phyloP scores from a whole-genome alignment of 768 basidiomycete species.

The Trametes punicea region DNA sequence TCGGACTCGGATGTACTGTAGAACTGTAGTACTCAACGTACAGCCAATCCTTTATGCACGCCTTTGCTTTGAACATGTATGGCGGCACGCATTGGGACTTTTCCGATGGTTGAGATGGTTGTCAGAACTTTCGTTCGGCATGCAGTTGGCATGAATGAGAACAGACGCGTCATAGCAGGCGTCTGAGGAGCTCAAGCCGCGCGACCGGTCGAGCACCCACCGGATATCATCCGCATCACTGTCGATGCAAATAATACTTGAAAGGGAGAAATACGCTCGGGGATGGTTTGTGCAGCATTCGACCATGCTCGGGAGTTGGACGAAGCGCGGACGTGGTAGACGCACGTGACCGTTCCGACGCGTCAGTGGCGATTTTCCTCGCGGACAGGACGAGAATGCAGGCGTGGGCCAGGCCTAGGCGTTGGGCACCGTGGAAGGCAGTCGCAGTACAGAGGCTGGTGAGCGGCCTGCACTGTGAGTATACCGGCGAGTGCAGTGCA shows the following conservation, averaged over 20 bases:
- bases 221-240: neutral
- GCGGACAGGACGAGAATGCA: constrained; percentile 1
- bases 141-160: neutral
- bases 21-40: neutral
- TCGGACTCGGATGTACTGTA: constrained; percentile 8
- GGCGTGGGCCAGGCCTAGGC: constrained; percentile 2
- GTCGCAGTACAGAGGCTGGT: neutral
- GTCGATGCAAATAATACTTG: no score
- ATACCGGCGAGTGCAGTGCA: neutral
- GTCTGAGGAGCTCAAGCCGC: neutral
- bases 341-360: constrained; percentile 22
- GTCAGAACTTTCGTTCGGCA: no score
- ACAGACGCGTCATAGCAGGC: neutral
- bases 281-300: neutral
- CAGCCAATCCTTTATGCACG: neutral
- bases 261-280: no score
- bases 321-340: neutral
- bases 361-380: constrained; percentile 4
- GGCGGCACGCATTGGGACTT: no score
- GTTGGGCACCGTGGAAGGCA: neutral
- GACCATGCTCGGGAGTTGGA: neutral
- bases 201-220: constrained; percentile 1
- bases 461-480: no score
- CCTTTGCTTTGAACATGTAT: no score
- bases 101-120: no score